Evolutionary conservation across 306 rosid species (phyloP), one percentile per base, ranked within the genome.

Genomic region (Trifolium fragiferum): DNA sequence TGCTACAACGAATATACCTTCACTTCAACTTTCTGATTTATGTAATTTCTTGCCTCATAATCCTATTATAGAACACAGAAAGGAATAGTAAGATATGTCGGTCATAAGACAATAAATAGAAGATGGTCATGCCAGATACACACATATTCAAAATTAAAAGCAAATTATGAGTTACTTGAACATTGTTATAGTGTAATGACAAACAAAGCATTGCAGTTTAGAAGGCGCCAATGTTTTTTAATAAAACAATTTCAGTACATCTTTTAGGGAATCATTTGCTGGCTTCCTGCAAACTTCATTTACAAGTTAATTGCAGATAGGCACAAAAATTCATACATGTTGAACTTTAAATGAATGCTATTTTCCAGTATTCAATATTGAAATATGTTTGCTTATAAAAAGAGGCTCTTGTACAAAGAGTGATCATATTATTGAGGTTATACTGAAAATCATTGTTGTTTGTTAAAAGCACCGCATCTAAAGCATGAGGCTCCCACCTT

Each of bases 21-120:
- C 20, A 94, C 95, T 94, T 86, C 95, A 83, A 94, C 96, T 76
- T 81, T 88, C 85, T 89, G 97, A 86, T 84, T 88, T 77, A 94
- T 90, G 80, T 82, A 85, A 59, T 84, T 80, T 74, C 98, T 90
- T 5, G 96, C 97, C 82, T 90, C 96, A 63, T 82, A 86, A 83
- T 91, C 97, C 98, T 91, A 57, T 78, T 44, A 80, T 49, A 78
- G 53, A 69, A 27, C 50, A 20, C 58, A 53, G 47, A 69, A 72
- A 58, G 66, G 40, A 53, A 41, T 1, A 5, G 58, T 46, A 30
- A 73, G 61, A 72, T 70, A 60, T 35, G 69, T 62, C 58, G 16
- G 50, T 67, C 27, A 10, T 11, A n/a, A 53, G 51, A 71, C 30
- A 7, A 78, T 35, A 66, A 74, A 68, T 8, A 59, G 16, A 68